These are phyloP conservation scores for Trichoderma parareesei DNA, from an alignment of 495 filamentous ascomycete species.

Conservation along the genomic window DNA sequence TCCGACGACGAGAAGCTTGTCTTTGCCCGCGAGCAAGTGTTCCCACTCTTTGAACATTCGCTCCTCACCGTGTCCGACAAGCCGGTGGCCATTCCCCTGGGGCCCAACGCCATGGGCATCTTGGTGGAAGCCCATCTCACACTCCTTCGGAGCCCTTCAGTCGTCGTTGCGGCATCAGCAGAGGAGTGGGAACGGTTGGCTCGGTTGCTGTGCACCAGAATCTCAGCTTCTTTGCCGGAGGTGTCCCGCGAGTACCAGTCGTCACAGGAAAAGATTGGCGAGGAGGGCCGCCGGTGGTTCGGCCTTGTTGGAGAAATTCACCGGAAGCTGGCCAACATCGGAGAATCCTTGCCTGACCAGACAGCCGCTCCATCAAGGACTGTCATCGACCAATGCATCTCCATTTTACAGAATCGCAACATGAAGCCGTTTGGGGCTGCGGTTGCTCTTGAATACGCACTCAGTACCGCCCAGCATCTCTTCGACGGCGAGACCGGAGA, in stretches of 20 bases:
- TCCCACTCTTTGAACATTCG: conserved; percentile 32
- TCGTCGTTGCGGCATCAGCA: conserved; percentile 33
- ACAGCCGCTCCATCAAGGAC: conserved; percentile 14
- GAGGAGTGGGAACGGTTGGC: conserved; percentile 47
- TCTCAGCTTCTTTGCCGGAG: conserved; percentile 66
- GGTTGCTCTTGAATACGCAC: conserved; percentile 44
- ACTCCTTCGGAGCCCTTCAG: background rate
- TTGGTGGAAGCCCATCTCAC: conserved; percentile 18
- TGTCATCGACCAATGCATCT: conserved; percentile 2
- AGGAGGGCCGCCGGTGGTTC: conserved; percentile 56
- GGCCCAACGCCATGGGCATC: conserved; percentile 21
- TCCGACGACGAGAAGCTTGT: conserved; percentile 20
- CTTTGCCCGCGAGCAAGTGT: conserved; percentile 38
- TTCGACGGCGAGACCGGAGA: conserved; percentile 15
- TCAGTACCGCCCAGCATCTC: conserved; percentile 25
- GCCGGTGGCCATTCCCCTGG: conserved; percentile 17
- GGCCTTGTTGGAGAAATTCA: conserved; percentile 42
- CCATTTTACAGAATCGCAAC: conserved; percentile 44
- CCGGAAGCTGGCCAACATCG: background rate
- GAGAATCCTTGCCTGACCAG: conserved; percentile 8
- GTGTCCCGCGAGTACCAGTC: conserved; percentile 63
- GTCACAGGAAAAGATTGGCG: conserved; percentile 59
- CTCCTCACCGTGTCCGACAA: conserved; percentile 30
- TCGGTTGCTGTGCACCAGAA: conserved; percentile 47
- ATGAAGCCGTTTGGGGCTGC: conserved; percentile 81